A percentile compares a stretch with the other conserved stretches of the same genome.
phyloP scores from a whole-genome alignment of 1,284 basidiomycete genomes.

The Ganoderma meredithae region DNA sequence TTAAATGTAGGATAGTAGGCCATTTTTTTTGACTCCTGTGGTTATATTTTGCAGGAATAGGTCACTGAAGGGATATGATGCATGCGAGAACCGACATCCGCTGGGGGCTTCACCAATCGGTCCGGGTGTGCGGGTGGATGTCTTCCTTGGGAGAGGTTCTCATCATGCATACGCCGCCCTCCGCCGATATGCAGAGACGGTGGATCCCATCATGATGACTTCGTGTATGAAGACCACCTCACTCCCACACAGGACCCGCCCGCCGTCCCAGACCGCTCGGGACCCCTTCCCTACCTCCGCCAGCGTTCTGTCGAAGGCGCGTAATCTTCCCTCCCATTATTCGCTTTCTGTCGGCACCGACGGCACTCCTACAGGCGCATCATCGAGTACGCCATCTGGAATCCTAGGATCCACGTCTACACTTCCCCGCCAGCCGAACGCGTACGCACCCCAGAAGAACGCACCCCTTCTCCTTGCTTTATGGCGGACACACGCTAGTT shows the following conservation, averaged over 20 bases:
- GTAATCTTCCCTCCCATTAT: neutral
- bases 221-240: neutral
- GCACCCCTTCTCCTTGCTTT: neutral
- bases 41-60: neutral
- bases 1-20: neutral
- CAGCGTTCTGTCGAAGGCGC: neutral
- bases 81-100: neutral
- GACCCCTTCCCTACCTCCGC: neutral
- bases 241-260: neutral
- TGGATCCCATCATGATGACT: neutral
- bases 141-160: neutral
- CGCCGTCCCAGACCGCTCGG: conserved; percentile 3
- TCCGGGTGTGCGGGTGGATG: neutral
- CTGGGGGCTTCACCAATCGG: neutral
- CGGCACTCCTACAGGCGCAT: neutral
- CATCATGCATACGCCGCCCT: neutral
- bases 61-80: too few species aligned
- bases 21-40: neutral
- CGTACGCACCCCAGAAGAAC: neutral
- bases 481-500: too few species aligned
- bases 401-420: neutral
- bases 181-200: neutral
- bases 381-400: neutral
- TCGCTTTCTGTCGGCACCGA: neutral
- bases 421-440: neutral